These are phyloP conservation scores for Aspergillus homomorphus DNA, from an alignment of 495 filamentous ascomycete species.

Conservation along the genomic window DNA sequence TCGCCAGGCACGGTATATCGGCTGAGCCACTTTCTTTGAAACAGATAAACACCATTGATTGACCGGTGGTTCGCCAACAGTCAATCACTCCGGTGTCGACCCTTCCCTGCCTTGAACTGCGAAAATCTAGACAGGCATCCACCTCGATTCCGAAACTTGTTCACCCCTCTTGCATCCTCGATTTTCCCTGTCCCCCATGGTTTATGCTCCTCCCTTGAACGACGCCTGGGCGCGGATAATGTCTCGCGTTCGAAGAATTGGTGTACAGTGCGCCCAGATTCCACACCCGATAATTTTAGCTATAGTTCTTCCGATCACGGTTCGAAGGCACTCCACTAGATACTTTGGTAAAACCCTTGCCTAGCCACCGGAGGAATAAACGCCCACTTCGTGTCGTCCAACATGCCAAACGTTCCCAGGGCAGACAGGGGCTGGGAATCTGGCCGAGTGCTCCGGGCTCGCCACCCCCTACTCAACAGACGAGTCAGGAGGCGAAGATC, in stretches of 20 bases:
- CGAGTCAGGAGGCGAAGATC: background rate
- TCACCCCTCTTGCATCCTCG: background rate
- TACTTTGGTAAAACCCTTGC: background rate
- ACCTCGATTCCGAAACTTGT: background rate
- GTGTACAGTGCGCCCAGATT: background rate
- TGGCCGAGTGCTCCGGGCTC: background rate
- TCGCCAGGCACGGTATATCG: background rate
- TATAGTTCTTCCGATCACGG: background rate
- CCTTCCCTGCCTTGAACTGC: background rate
- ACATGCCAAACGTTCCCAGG: background rate
- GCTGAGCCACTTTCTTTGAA: background rate
- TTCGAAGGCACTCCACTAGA: background rate
- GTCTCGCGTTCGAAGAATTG: background rate
- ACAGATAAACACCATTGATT: background rate
- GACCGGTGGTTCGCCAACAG: background rate
- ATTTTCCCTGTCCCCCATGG: background rate
- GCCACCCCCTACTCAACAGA: background rate
- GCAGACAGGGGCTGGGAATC: background rate
- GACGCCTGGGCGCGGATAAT: background rate
- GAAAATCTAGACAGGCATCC: background rate
- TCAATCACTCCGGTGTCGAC: background rate
- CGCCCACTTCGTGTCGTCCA: background rate
- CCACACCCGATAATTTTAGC: background rate
- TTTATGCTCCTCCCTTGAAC: background rate
- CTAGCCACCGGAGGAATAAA: background rate